Evolutionary conservation across 208 protist genomes (phyloP).

Genomic region (Trypanosoma lewisi): DNA sequence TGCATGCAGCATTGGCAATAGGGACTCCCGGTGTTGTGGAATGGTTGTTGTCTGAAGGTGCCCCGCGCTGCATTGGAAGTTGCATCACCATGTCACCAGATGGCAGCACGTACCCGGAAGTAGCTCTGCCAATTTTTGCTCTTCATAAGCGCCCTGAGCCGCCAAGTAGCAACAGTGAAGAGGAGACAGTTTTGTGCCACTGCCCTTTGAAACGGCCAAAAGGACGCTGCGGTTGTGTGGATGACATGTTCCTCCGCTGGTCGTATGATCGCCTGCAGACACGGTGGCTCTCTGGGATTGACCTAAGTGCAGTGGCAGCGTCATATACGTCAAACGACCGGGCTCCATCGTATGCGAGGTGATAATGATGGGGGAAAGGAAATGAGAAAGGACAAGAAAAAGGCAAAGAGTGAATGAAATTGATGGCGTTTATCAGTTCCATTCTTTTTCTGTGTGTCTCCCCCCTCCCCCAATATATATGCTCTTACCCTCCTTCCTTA

Average conservation of each 20-base stretch:
- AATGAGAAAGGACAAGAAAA: neutral
- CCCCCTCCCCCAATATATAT: neutral
- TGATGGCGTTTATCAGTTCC: neutral
- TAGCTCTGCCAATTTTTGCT: conserved; percentile 58
- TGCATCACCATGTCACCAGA: conserved; percentile 44
- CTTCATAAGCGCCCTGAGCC: conserved; percentile 36
- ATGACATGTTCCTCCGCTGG: conserved; percentile 88
- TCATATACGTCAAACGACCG: conserved; percentile 15
- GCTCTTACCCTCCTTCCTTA: neutral
- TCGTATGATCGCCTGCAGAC: conserved; percentile 60
- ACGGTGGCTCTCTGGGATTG: conserved; percentile 57
- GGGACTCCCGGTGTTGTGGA: conserved; percentile 63
- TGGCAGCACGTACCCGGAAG: conserved; percentile 39
- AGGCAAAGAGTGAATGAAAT: neutral
- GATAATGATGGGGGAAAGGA: neutral
- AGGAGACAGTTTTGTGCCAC: conserved; percentile 36
- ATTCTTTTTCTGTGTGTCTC: neutral
- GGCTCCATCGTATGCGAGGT: neutral
- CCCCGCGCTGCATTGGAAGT: conserved; percentile 68
- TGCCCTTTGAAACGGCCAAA: conserved; percentile 57
- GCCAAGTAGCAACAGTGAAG: conserved; percentile 15
- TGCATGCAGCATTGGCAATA: conserved; percentile 80
- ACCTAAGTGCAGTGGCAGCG: conserved; percentile 55
- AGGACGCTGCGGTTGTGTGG: conserved; percentile 84
- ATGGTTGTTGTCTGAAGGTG: conserved; percentile 75